Percentiles rank a stretch among this genome's conserved stretches.
Evolutionary conservation across 2,329 filamentous ascomycete species (phyloP).

Genomic region (Scedosporium apiospermum): DNA sequence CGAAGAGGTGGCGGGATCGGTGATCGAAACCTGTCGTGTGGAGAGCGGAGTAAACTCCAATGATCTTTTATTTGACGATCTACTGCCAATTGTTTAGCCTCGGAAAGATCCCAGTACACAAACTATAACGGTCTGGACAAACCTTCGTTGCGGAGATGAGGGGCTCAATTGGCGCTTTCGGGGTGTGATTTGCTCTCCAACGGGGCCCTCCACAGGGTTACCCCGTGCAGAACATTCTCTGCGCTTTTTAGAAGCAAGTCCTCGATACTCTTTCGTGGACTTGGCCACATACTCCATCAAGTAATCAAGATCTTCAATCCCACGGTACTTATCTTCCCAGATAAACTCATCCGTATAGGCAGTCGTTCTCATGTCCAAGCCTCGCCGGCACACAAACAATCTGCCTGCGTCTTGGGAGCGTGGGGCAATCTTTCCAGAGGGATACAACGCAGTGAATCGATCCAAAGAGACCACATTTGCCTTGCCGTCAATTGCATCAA

Average conservation of each 20-base stretch:
- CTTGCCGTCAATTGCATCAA: constrained; percentile 84
- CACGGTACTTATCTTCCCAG: constrained; percentile 78
- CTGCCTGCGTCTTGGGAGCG: constrained; percentile 70
- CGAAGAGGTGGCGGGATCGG: constrained; percentile 68
- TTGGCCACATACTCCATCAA: constrained; percentile 59
- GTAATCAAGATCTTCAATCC: constrained; percentile 51
- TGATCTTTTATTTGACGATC: constrained; percentile 42
- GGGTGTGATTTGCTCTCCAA: background rate
- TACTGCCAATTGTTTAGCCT: background rate
- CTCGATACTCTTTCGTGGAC: constrained; percentile 59
- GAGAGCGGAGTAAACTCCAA: constrained; percentile 94
- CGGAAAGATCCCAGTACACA: background rate
- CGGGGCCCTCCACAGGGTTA: background rate
- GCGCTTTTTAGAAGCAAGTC: constrained; percentile 2
- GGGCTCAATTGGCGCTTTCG: background rate
- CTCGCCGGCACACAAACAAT: constrained; percentile 80
- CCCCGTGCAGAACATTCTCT: background rate
- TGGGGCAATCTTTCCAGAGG: constrained; percentile 64
- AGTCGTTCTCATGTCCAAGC: constrained; percentile 79
- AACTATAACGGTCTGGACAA: background rate
- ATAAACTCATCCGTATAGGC: constrained; percentile 86
- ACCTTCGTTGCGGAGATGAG: background rate
- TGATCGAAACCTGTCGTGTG: constrained; percentile 71
- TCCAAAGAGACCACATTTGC: constrained; percentile 68
- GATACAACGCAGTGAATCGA: constrained; percentile 59